Evolutionary conservation across 768 basidiomycete genomes (phyloP).

Genomic region (Boletus subparvulus): DNA sequence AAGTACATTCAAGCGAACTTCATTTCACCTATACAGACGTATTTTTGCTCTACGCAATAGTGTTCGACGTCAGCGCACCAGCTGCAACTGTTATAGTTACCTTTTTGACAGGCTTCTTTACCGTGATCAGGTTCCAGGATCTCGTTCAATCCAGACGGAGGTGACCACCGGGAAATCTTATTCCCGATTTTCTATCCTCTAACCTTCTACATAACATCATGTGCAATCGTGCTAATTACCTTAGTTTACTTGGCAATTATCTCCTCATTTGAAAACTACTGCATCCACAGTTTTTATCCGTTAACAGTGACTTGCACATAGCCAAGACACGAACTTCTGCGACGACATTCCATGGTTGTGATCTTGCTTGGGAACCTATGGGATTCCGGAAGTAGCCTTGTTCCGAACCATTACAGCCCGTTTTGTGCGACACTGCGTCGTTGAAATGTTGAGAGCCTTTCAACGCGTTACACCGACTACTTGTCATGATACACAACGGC

Average conservation of each 20-base stretch:
- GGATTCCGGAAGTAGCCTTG: neutral
- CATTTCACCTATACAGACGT: slow-evolving; percentile 8
- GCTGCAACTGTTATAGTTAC: neutral
- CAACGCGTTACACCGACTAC: slow-evolving; percentile 6
- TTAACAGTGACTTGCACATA: neutral
- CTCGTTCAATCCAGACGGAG: slow-evolving; percentile 13
- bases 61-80: neutral
- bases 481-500: neutral
- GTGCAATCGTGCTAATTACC: neutral
- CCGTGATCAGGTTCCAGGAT: neutral
- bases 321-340: neutral
- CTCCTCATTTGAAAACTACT: too few relatives aligned
- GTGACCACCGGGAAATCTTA: slow-evolving; percentile 18
- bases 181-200: neutral
- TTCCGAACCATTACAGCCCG: neutral
- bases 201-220: neutral
- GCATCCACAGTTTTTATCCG: too few relatives aligned
- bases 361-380: neutral
- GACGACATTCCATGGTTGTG: neutral
- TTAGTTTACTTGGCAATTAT: neutral
- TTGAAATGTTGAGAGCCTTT: slow-evolving; percentile 21
- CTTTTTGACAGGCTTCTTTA: neutral
- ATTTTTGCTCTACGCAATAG: neutral
- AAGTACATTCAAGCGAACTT: slow-evolving; percentile 15
- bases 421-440: neutral